Base-by-base conservation (phyloP, 805 yeast genomes). In the Yarrowia sp. region DNA sequence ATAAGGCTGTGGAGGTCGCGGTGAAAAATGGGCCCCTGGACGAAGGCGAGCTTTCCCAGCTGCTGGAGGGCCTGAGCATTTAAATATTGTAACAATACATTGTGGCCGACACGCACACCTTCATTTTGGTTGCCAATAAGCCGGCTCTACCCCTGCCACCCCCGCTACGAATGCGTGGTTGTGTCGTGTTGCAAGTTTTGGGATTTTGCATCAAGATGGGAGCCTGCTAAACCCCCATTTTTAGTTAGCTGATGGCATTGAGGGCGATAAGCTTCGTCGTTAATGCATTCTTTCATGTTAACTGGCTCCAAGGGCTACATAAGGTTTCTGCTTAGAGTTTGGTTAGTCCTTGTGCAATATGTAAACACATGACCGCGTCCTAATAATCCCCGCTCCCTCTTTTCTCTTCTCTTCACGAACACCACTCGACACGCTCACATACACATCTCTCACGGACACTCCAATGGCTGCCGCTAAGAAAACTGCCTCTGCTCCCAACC, bases 401-500 rank as follows among this genome's bases (percentile, higher is more conserved):
- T 52, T 36, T 40, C 59, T 59, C 53, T 36, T 59, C 45, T 48
- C 56, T 63, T 22, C 40, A 40, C 56, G 67, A 49, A 38, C 56
- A 61, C 40, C 22, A 22, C 40, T 48, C 67, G 43, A 36, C 56
- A 40, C 46, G 45, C 56, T 38, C 67, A 53, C 40, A 32, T 32
- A 38, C 36, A 36, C 56, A 48, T 49, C 56, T 22, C 52, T 43
- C 65, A 59, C 65, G 52, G 52, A 59, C 65, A 32, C 65, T 43
- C 36, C 56, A 48, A 63, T 63, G 67, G 67, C 56, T 41, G 56
- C 50, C 40, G 38, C 69, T 38, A 67, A 70, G 68, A 50, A 66
- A 35, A 63, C 71, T 26, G 69, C 71, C 22, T 52, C 73, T 45
- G 72, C 72, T 35, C 71, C 76, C 26, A 53, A 71, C 55, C 79